Conservation (phyloP, 345 rosid genomes). For the Dimocarpus longan region DNA sequence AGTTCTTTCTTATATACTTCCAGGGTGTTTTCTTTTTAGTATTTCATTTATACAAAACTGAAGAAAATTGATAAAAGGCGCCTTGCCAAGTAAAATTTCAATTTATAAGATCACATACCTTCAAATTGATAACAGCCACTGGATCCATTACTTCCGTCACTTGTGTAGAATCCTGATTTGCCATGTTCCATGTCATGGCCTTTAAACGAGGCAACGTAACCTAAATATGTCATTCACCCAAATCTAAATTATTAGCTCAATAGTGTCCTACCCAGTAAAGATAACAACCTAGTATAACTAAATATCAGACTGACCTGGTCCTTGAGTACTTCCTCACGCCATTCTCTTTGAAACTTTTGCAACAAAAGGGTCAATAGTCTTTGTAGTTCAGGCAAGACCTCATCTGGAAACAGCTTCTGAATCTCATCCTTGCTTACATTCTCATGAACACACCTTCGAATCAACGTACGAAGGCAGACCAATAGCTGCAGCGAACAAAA, state of each 20-base stretch:
- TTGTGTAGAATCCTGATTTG: slow-evolving; percentile 37
- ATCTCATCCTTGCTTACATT: slow-evolving; percentile 54
- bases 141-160: slow-evolving; percentile 33
- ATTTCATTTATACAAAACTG: not conserved
- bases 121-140: slow-evolving; percentile 51
- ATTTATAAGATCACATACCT: slow-evolving; percentile 32
- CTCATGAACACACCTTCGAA: slow-evolving; percentile 54
- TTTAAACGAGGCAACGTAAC: slow-evolving; percentile 49
- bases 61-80: not conserved
- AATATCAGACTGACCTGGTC: slow-evolving; percentile 43
- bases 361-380: slow-evolving; percentile 55
- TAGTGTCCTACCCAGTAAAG: not conserved
- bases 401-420: slow-evolving; percentile 53
- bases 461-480: slow-evolving; percentile 63
- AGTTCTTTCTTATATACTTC: not conserved
- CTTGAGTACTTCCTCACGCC: slow-evolving; percentile 54
- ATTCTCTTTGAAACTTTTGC: slow-evolving; percentile 63
- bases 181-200: slow-evolving; percentile 65
- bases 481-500: slow-evolving; percentile 44
- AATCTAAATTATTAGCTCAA: not conserved
- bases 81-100: not conserved
- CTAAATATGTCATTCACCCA: slow-evolving; percentile 30
- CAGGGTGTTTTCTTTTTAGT: not conserved
- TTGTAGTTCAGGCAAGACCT: slow-evolving; percentile 64
- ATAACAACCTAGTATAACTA: not conserved